Conservation (phyloP, 1,284 basidiomycete species). For the Sphaerobolus stellatus region DNA sequence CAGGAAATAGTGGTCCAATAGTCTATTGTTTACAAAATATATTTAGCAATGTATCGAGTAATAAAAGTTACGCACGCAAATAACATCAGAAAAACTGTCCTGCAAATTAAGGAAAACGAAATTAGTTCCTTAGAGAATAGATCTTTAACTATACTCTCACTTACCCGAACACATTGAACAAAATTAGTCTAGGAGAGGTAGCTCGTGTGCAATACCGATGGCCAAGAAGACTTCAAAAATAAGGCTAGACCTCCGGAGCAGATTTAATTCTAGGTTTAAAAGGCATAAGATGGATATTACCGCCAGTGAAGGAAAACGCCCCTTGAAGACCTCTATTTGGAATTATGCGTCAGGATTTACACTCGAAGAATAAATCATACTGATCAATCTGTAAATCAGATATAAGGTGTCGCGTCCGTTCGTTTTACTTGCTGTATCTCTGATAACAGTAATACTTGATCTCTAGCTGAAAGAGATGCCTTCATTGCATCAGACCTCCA, state of each 20-base stretch:
- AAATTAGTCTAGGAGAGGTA: slow-evolving; percentile 56
- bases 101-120: slow-evolving; percentile 11
- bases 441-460: slow-evolving; percentile 47
- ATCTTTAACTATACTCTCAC: slow-evolving; percentile 1
- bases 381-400: not conserved
- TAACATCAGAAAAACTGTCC: slow-evolving; percentile 60
- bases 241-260: slow-evolving; percentile 43
- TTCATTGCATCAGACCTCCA: slow-evolving; percentile 73
- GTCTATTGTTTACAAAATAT: no score
- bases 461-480: slow-evolving; percentile 56
- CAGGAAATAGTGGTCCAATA: slow-evolving; percentile 63
- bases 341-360: slow-evolving; percentile 51
- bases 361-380: not conserved
- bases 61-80: slow-evolving; percentile 44
- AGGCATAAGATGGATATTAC: slow-evolving; percentile 23
- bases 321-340: slow-evolving; percentile 53
- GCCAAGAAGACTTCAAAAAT: slow-evolving; percentile 75
- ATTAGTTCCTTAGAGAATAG: slow-evolving; percentile 21
- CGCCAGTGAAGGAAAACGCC: slow-evolving; percentile 69
- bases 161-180: slow-evolving; percentile 54
- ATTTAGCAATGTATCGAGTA: not conserved
- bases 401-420: slow-evolving; percentile 32
- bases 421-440: slow-evolving; percentile 47
- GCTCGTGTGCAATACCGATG: slow-evolving; percentile 66
- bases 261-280: slow-evolving; percentile 12